Conservation (phyloP, 176 grass and related monocot species). For the Cenchrus americanus region DNA sequence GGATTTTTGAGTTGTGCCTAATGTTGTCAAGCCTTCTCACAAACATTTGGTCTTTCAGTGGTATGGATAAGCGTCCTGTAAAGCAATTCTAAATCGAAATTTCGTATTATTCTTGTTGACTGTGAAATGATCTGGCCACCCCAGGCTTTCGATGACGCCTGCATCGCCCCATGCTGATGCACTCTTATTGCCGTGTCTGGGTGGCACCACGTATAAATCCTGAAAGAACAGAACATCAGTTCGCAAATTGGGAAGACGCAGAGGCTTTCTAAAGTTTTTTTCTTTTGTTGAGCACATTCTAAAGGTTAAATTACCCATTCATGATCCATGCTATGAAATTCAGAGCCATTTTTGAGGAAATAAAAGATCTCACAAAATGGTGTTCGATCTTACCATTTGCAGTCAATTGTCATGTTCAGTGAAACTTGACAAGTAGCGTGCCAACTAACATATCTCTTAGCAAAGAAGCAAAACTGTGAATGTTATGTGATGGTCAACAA, state of each 20-base stretch:
- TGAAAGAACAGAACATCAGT: too few species aligned
- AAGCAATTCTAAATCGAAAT: not conserved
- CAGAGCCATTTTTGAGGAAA: not conserved
- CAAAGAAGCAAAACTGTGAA: not conserved
- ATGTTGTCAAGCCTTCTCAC: conserved; percentile 10
- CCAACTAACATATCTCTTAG: too few species aligned
- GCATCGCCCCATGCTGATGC: not conserved
- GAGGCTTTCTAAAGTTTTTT: not conserved
- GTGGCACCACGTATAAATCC: not conserved
- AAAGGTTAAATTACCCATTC: not conserved
- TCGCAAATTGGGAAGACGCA: not conserved
- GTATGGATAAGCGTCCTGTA: not conserved
- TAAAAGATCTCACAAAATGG: not conserved
- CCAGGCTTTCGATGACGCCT: not conserved
- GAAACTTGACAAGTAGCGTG: not conserved
- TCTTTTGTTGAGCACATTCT: too few species aligned
- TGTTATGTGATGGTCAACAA: not conserved
- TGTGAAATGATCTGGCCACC: not conserved
- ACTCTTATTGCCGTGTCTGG: not conserved
- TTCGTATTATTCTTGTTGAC: not conserved
- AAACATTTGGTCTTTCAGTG: not conserved
- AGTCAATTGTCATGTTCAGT: not conserved
- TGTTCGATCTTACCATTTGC: not conserved
- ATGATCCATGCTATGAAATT: not conserved
- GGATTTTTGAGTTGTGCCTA: conserved; percentile 8